Conservation (phyloP, 1,284 basidiomycete species). For the Leccinum colubrinum region DNA sequence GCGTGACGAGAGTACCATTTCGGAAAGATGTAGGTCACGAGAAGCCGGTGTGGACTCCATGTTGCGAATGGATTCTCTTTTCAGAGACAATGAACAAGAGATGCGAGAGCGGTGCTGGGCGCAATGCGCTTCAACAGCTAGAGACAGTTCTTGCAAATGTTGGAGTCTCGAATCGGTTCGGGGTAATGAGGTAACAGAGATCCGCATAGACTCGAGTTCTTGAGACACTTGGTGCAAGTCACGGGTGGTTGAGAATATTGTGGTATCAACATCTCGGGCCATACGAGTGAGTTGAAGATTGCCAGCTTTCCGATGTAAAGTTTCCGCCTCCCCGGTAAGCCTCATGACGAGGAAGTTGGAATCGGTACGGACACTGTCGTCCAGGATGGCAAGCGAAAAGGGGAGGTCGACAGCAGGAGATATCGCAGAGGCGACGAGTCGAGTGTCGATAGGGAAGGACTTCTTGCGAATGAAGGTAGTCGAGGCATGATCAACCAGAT, state of each 20-base stretch:
- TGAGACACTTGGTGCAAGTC: constrained; percentile 41
- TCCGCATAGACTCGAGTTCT: constrained; percentile 37
- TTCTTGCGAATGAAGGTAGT: constrained; percentile 35
- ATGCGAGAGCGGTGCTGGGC: constrained; percentile 39
- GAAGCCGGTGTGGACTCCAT: constrained; percentile 47
- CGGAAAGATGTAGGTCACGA: constrained; percentile 40
- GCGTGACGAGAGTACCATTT: constrained; percentile 47
- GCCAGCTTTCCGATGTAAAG: constrained; percentile 44
- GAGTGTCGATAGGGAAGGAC: constrained; percentile 25
- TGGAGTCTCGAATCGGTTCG: constrained; percentile 28
- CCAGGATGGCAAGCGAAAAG: constrained; percentile 60
- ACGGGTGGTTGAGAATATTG: constrained; percentile 36
- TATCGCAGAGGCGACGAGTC: constrained; percentile 29
- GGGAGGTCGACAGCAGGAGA: constrained; percentile 42
- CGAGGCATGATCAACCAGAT: constrained; percentile 15
- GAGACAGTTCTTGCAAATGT: constrained; percentile 36
- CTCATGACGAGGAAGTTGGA: constrained; percentile 66
- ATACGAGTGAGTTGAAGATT: constrained; percentile 52
- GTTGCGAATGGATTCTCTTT: constrained; percentile 48
- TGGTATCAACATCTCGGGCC: constrained; percentile 52
- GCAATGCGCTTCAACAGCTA: constrained; percentile 37
- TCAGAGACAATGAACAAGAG: constrained; percentile 46
- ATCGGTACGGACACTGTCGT: constrained; percentile 66
- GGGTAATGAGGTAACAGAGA: constrained; percentile 29
- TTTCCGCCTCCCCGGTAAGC: constrained; percentile 54